Evolutionary conservation across 768 basidiomycete species (phyloP).

Genomic region (Russula lepida): DNA sequence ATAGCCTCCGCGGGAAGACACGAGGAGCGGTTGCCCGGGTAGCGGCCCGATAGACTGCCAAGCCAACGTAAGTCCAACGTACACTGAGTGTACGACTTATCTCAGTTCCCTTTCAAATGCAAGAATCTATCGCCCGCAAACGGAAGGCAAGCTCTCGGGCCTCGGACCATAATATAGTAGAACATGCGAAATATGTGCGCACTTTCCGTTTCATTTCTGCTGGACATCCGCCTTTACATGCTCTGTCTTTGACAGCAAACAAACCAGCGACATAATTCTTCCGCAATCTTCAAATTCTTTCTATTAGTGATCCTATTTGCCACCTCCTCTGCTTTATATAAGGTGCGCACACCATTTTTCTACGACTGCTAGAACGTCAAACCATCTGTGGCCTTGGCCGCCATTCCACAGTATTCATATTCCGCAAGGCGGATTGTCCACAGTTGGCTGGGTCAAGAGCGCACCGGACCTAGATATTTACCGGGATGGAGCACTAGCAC

Average conservation of each 20-base stretch:
- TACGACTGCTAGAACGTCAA: background rate
- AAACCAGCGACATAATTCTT: background rate
- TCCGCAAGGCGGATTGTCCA: background rate
- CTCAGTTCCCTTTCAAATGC: too few species aligned
- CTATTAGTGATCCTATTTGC: background rate
- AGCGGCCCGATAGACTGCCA: too few species aligned
- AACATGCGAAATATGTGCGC: conserved; percentile 1
- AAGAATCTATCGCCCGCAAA: background rate
- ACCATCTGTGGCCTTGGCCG: background rate
- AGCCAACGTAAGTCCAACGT: too few species aligned
- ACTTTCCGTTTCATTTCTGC: background rate
- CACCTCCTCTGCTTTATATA: conserved; percentile 3
- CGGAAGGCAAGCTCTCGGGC: background rate
- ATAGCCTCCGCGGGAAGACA: too few species aligned
- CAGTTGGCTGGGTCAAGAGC: conserved; percentile 10
- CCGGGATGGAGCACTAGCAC: conserved; percentile 20
- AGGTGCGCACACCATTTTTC: background rate
- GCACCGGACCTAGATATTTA: background rate
- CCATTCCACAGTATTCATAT: conserved; percentile 2
- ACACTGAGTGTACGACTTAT: too few species aligned
- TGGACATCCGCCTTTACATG: background rate
- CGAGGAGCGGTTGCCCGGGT: too few species aligned
- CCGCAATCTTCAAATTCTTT: background rate
- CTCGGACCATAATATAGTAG: background rate
- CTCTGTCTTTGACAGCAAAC: background rate